phyloP scores from a whole-genome alignment of 441 rosid species.

The Kokia cookei region DNA sequence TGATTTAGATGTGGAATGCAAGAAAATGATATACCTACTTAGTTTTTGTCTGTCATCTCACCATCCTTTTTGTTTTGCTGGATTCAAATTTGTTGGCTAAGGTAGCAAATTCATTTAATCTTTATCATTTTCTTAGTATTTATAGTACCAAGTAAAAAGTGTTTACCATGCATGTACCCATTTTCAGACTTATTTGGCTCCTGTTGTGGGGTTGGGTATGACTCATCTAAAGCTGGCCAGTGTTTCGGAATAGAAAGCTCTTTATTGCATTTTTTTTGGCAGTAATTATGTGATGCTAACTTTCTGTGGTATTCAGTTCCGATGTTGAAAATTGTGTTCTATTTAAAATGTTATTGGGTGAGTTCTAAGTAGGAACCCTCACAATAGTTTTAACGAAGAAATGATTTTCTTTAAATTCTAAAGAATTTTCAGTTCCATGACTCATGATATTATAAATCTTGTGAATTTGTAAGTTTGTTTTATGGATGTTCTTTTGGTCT shows the following conservation, averaged over 20 bases:
- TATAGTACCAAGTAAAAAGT: not conserved
- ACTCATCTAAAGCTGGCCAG: no score
- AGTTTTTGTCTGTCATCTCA: not conserved
- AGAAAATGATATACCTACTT: not conserved
- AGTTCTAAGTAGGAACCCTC: not conserved
- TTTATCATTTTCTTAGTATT: not conserved
- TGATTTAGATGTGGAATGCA: not conserved
- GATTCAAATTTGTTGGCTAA: not conserved
- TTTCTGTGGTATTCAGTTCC: not conserved
- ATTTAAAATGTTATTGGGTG: not conserved
- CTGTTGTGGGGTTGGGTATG: no score
- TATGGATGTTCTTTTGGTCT: not conserved
- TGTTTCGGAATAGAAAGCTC: not conserved
- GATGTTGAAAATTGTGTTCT: not conserved
- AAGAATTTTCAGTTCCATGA: not conserved
- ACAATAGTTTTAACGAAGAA: not conserved
- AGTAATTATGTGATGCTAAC: not conserved
- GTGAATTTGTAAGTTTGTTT: not conserved
- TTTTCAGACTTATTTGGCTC: not conserved
- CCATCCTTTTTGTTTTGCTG: not conserved
- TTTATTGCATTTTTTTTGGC: not conserved
- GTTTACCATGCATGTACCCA: not conserved
- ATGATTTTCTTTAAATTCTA: not conserved
- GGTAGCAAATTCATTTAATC: not conserved
- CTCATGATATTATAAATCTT: not conserved